Percentiles rank a stretch among this genome's conserved stretches.
phyloP scores from a whole-genome alignment of 176 grass and related monocot genomes.

The Rhipidocladum racemiflorum region DNA sequence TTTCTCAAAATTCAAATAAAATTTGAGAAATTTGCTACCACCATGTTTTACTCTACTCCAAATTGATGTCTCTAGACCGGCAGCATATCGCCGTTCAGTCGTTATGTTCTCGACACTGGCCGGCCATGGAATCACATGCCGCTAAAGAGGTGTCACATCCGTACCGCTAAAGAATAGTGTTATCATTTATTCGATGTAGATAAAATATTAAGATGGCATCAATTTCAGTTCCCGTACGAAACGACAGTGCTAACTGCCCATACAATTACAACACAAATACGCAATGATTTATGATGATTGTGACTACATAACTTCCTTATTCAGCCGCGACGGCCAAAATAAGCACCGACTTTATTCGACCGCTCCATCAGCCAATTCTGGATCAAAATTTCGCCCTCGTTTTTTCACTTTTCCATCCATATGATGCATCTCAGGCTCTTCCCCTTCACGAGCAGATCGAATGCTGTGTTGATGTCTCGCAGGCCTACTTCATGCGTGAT shows the following conservation, averaged over 20 bases:
- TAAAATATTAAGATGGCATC: neutral
- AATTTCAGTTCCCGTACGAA: neutral
- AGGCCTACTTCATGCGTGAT: slow-evolving; percentile 64
- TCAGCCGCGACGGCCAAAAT: neutral
- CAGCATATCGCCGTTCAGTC: too few species aligned
- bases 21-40: too few species aligned
- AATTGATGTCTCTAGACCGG: too few species aligned
- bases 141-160: neutral
- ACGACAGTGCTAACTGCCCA: neutral
- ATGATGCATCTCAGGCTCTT: slow-evolving; percentile 74
- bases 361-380: neutral
- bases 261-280: neutral
- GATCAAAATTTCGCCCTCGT: too few species aligned
- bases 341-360: neutral
- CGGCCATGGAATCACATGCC: too few species aligned
- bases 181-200: neutral
- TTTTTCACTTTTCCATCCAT: slow-evolving; percentile 66
- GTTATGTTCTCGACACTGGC: too few species aligned
- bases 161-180: neutral
- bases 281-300: neutral
- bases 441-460: slow-evolving; percentile 60
- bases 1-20: too few species aligned
- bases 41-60: too few species aligned
- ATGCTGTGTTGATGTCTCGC: slow-evolving; percentile 68
- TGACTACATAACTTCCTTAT: neutral